Conservation (phyloP, 192 early-diverging fungal species). For the Martensiomyces pterosporus region DNA sequence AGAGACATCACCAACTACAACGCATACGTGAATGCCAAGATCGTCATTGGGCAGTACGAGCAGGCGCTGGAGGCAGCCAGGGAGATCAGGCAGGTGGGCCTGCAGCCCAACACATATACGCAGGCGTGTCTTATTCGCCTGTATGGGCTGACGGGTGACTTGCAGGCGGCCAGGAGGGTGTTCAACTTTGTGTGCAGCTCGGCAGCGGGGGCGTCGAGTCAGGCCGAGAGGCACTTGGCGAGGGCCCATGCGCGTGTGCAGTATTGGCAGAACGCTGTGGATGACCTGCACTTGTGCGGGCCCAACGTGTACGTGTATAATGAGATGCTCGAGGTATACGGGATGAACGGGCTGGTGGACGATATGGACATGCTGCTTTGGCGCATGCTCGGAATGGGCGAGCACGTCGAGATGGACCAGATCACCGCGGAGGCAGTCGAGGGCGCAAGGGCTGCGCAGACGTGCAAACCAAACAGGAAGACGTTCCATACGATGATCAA, state of each 20-base stretch:
- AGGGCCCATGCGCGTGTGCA: too few species aligned
- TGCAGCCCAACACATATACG: slow-evolving; percentile 21
- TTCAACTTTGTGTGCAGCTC: slow-evolving; percentile 13
- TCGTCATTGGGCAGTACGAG: slow-evolving; percentile 4
- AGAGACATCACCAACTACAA: slow-evolving; percentile 29
- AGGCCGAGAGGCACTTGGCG: neutral
- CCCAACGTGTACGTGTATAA: slow-evolving; percentile 9
- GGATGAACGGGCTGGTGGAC: slow-evolving; percentile 39
- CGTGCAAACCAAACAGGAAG: slow-evolving; percentile 4
- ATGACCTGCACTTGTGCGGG: slow-evolving; percentile 5
- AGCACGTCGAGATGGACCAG: neutral
- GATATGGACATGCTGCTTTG: slow-evolving; percentile 29
- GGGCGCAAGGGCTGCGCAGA: too few species aligned
- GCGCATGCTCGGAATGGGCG: slow-evolving; percentile 7
- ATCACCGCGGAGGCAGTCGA: too few species aligned
- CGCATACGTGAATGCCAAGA: slow-evolving; percentile 17
- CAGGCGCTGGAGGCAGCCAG: slow-evolving; percentile 15
- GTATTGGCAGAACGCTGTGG: slow-evolving; percentile 16
- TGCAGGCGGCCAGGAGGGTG: slow-evolving; percentile 13
- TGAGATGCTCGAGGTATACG: slow-evolving; percentile 38
- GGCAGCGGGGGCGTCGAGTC: neutral
- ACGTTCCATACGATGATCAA: slow-evolving; percentile 33
- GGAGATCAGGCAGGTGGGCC: slow-evolving; percentile 13
- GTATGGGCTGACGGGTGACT: slow-evolving; percentile 27
- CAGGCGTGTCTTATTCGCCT: slow-evolving; percentile 11